Percentiles rank a stretch among this genome's conserved stretches.
phyloP scores from a whole-genome alignment of 352 stramenopile species.

The Phytopythium chamaehyphon region DNA sequence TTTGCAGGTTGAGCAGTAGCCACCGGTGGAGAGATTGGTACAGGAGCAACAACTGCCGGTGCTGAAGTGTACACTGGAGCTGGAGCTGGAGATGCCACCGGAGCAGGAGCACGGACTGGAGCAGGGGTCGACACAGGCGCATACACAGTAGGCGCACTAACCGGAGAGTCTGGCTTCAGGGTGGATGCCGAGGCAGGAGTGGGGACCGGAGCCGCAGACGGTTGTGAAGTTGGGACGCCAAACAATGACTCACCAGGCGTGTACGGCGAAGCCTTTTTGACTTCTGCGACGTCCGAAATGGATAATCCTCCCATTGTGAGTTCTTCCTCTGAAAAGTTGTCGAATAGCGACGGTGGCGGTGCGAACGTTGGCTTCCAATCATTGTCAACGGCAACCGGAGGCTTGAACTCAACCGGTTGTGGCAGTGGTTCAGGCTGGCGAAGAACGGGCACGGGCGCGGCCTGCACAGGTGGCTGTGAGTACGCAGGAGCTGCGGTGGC shows the following conservation, averaged over 20 bases:
- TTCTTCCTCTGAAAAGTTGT: slow-evolving; percentile 49
- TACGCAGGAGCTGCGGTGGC: slow-evolving; percentile 1
- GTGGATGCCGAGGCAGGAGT: slow-evolving; percentile 1
- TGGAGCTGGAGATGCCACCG: slow-evolving; percentile 2
- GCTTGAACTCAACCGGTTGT: slow-evolving; percentile 3
- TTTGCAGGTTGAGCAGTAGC: slow-evolving; percentile 5
- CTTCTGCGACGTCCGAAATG: slow-evolving; percentile 20
- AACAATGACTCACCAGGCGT: slow-evolving; percentile 22
- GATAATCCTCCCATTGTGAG: slow-evolving; percentile 27
- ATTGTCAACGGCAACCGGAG: slow-evolving; percentile 2
- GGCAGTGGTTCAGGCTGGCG: slow-evolving; percentile 1
- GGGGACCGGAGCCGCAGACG: neutral
- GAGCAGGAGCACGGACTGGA: neutral
- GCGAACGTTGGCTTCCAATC: slow-evolving; percentile 3
- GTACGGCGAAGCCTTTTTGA: slow-evolving; percentile 10
- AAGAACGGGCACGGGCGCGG: neutral
- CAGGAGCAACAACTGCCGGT: slow-evolving; percentile 4
- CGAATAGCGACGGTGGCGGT: slow-evolving; percentile 4
- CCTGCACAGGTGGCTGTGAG: neutral
- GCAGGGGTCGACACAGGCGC: neutral
- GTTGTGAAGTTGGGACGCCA: slow-evolving; percentile 11
- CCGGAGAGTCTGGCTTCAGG: slow-evolving; percentile 8
- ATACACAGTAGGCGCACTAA: neutral
- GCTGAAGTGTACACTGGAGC: slow-evolving; percentile 3
- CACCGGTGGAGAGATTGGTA: neutral